Evolutionary conservation across 371 early-diverging fungal genomes (phyloP).

Genomic region (Mucor circinelloides): DNA sequence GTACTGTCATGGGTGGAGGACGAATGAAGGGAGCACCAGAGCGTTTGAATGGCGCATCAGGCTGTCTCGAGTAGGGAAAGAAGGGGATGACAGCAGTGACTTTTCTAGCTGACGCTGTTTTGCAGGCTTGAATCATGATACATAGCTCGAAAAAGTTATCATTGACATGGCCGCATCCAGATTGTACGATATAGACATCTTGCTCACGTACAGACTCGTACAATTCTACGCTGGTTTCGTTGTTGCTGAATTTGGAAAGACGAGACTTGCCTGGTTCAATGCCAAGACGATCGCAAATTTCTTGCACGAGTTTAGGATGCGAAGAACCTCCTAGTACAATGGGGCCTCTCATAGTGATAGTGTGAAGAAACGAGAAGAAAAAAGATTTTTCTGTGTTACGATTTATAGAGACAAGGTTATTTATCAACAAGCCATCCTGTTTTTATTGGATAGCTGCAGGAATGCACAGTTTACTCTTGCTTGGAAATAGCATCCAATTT

Average conservation of each 20-base stretch:
- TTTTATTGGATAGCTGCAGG: not conserved
- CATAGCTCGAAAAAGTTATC: constrained; percentile 82
- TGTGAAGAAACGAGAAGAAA: not conserved
- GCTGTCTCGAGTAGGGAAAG: constrained; percentile 93
- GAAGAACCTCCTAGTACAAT: constrained; percentile 72
- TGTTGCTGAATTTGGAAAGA: constrained; percentile 79
- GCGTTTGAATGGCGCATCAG: constrained; percentile 70
- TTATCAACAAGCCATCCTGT: not conserved
- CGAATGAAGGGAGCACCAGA: constrained; percentile 59
- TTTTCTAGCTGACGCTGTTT: constrained; percentile 84
- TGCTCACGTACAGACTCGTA: constrained; percentile 88
- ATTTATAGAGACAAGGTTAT: not conserved
- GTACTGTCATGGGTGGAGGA: constrained; percentile 43
- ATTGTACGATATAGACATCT: constrained; percentile 92
- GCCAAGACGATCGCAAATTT: constrained; percentile 86
- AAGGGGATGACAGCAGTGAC: constrained; percentile 93
- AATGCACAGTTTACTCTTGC: constrained; percentile 7
- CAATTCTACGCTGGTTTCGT: constrained; percentile 89
- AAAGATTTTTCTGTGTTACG: constrained; percentile 2
- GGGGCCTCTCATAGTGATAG: constrained; percentile 31
- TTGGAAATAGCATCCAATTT: constrained; percentile 70
- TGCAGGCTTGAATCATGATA: constrained; percentile 85
- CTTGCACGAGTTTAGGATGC: constrained; percentile 79
- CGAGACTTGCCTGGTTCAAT: constrained; percentile 50
- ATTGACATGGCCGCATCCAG: constrained; percentile 88